Percentiles rank a stretch among this genome's conserved stretches.
phyloP scores from a whole-genome alignment of 345 rosid species.

The Cardiospermum halicacabum region DNA sequence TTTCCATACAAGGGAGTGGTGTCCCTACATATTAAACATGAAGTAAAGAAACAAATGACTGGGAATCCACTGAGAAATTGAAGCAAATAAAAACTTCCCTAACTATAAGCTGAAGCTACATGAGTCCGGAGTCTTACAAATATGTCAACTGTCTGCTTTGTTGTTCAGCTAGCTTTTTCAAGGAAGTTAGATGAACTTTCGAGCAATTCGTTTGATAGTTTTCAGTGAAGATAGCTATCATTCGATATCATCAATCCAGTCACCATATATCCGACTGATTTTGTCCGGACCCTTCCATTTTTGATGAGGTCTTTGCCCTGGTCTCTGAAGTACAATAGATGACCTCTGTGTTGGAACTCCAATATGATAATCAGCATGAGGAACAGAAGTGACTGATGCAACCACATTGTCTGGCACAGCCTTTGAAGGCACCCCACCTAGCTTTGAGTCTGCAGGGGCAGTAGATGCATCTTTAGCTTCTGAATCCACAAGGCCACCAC shows the following conservation, averaged over 20 bases:
- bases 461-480: constrained; percentile 57
- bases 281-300: constrained; percentile 98
- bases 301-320: constrained; percentile 78
- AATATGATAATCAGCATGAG: constrained; percentile 58
- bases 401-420: constrained; percentile 42
- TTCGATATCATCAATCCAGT: constrained; percentile 93
- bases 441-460: constrained; percentile 52
- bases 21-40: neutral
- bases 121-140: constrained; percentile 1
- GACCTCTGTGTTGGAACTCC: constrained; percentile 80
- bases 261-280: constrained; percentile 97
- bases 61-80: constrained; percentile 8
- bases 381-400: constrained; percentile 39
- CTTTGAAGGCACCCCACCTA: constrained; percentile 53
- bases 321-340: constrained; percentile 53
- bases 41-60: neutral
- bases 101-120: constrained; percentile 15
- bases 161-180: constrained; percentile 6
- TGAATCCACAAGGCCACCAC: constrained; percentile 67
- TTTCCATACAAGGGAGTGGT: constrained; percentile 11
- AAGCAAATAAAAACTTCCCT: constrained; percentile 10
- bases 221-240: constrained; percentile 19
- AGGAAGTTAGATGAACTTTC: constrained; percentile 6
- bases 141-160: constrained; percentile 4
- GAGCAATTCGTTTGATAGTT: constrained; percentile 5